Percentiles rank a stretch among this genome's conserved stretches.
phyloP scores from a whole-genome alignment of 1,284 basidiomycete genomes.

The Ustilago sp. region DNA sequence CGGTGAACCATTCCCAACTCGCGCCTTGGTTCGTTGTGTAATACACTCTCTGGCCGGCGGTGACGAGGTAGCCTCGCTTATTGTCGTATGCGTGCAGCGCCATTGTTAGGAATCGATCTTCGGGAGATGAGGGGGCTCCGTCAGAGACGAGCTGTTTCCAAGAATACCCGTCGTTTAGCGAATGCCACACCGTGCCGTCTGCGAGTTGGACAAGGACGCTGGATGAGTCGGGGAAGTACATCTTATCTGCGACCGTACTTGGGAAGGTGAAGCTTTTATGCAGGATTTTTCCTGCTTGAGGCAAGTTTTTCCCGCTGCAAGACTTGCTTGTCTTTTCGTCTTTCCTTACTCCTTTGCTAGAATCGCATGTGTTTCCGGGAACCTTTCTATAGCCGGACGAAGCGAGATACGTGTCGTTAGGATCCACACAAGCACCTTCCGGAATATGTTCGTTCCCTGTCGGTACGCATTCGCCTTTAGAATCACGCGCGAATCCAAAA shows the following conservation, averaged over 20 bases:
- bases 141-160: slow-evolving; percentile 77
- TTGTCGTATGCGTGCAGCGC: slow-evolving; percentile 83
- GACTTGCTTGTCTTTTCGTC: slow-evolving; percentile 80
- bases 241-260: slow-evolving; percentile 78
- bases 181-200: slow-evolving; percentile 89
- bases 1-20: slow-evolving; percentile 77
- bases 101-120: slow-evolving; percentile 75
- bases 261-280: slow-evolving; percentile 77
- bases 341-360: slow-evolving; percentile 74
- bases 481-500: slow-evolving; percentile 84
- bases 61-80: slow-evolving; percentile 91
- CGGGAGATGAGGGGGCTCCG: slow-evolving; percentile 67
- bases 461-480: slow-evolving; percentile 78
- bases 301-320: slow-evolving; percentile 74
- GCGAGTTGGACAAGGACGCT: slow-evolving; percentile 85
- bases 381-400: slow-evolving; percentile 93
- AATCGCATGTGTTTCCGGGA: slow-evolving; percentile 88
- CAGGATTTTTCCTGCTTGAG: slow-evolving; percentile 69
- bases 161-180: slow-evolving; percentile 90
- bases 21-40: slow-evolving; percentile 84
- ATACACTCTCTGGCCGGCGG: slow-evolving; percentile 76
- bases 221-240: slow-evolving; percentile 79
- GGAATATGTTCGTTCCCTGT: slow-evolving; percentile 88
- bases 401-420: slow-evolving; percentile 78
- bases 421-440: slow-evolving; percentile 77